Evolutionary conservation across 257 asterid genomes (phyloP).

Genomic region (Eustoma russellianum): DNA sequence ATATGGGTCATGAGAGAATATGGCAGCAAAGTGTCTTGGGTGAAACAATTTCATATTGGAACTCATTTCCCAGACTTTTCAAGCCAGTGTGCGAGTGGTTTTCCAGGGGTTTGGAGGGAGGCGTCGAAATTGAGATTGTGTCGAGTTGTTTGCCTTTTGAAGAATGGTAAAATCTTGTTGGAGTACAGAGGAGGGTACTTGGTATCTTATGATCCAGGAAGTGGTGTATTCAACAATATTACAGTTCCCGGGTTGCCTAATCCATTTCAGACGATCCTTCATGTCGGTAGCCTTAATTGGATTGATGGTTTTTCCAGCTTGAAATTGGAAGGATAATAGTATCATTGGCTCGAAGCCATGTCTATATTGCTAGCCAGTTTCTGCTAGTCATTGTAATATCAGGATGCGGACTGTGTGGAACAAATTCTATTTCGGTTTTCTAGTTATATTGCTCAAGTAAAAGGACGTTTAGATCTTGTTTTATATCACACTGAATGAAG

Average conservation of each 20-base stretch:
- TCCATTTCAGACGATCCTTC: conserved; percentile 21
- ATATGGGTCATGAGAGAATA: conserved; percentile 27
- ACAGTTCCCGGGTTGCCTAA: conserved; percentile 24
- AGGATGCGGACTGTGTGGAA: too few relatives aligned
- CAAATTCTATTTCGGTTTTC: too few relatives aligned
- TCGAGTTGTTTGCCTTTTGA: conserved; percentile 12
- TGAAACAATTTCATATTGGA: conserved; percentile 18
- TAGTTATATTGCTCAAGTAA: too few relatives aligned
- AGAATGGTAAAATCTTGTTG: conserved; percentile 30
- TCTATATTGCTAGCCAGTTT: too few relatives aligned
- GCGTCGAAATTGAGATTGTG: conserved; percentile 13
- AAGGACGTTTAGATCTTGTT: too few relatives aligned
- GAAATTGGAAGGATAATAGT: too few relatives aligned
- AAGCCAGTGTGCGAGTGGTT: conserved; percentile 3
- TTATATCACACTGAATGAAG: too few relatives aligned
- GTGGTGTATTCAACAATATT: conserved; percentile 11
- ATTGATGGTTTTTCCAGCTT: conserved; percentile 4
- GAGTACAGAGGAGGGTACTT: conserved; percentile 26
- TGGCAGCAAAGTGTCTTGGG: conserved; percentile 23
- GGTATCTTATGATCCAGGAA: conserved; percentile 18
- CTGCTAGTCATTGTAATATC: too few relatives aligned
- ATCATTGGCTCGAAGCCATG: too few relatives aligned
- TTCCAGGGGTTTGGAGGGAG: conserved; percentile 22
- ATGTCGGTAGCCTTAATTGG: conserved; percentile 34
- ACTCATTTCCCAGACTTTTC: conserved; percentile 11